Base-by-base conservation (phyloP, 2,329 filamentous ascomycete species). In the Mycogone perniciosa region DNA sequence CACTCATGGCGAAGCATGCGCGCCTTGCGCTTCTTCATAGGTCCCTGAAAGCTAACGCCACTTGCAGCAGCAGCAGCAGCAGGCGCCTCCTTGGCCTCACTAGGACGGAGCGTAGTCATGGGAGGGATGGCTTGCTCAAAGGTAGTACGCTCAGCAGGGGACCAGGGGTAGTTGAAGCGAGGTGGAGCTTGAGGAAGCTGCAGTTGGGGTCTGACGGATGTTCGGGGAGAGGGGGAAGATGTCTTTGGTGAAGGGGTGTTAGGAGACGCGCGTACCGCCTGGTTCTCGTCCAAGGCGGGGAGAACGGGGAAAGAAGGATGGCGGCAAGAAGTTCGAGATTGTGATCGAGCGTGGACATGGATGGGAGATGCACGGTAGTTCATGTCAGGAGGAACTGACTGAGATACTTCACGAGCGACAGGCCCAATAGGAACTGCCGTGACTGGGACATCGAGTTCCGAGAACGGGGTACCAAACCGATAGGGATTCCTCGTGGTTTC, bases 341-440 rank as follows among this genome's bases (percentile, higher is more conserved):
- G 71, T 39, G 75, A 76, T 29, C 77, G 74, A 33, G 67, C 58
- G 57, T 65, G 56, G 53, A 60, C 53, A 60, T 54, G 66, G 61
- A 52, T 63, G 52, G 64, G 65, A 54, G 66, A 62, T 39, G 73
- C 66, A 31, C 83, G 81, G 73, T 86, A 96, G 65, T 82, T 85
- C 90, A 96, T 96, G 70, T 95, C 85, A 6, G 92, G 92, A 40
- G 92, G 92, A 0, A 96, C 92, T 5, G 91, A 96, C 67, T 96
- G 89, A 29, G 89, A 95, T 43, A 77, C 75, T 62, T 93, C 86
- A 46, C 92, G 86, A 41, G 85, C 77, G 31, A 95, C 76, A 6
- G 88, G 88, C 0, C 85, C 88, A 11, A 82, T 61, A 1, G 82
- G 81, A 40, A 91, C 75, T 3, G 85, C 79, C 1, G 88, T 93